These are phyloP conservation scores for Nicotiana sylvestris DNA, from an alignment of 257 asterid genomes.

Conservation along the genomic window DNA sequence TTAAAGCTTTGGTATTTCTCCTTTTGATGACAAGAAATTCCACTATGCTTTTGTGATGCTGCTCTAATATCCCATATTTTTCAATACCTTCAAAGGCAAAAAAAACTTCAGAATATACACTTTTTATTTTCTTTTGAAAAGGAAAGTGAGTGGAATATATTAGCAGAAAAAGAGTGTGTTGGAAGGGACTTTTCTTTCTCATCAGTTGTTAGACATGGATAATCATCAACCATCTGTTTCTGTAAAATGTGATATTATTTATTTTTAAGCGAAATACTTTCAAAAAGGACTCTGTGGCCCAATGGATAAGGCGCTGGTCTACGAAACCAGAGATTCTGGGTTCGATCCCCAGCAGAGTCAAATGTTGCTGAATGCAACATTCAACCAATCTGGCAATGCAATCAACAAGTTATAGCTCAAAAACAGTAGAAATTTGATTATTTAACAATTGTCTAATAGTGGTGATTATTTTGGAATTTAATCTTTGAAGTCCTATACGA, in stretches of 20 bases:
- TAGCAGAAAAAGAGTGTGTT: not conserved
- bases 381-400: no score
- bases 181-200: not conserved
- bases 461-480: no score
- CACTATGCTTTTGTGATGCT: not conserved
- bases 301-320: conserved; percentile 99
- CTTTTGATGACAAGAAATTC: not conserved
- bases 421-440: no score
- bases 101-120: conserved; percentile 2
- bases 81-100: not conserved
- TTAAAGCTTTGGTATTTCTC: not conserved
- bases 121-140: not conserved
- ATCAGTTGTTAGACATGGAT: not conserved
- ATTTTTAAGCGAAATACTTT: no score
- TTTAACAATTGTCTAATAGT: no score
- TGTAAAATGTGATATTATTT: no score
- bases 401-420: no score
- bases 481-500: no score
- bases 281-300: conserved; percentile 35
- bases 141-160: conserved; percentile 11
- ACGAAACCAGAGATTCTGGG: conserved; percentile 99
- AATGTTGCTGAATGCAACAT: no score
- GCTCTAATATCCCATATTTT: not conserved
- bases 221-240: not conserved
- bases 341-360: conserved; percentile 74